Conservation (phyloP, 495 filamentous ascomycete species). For the Trichocladium uniseriatum region DNA sequence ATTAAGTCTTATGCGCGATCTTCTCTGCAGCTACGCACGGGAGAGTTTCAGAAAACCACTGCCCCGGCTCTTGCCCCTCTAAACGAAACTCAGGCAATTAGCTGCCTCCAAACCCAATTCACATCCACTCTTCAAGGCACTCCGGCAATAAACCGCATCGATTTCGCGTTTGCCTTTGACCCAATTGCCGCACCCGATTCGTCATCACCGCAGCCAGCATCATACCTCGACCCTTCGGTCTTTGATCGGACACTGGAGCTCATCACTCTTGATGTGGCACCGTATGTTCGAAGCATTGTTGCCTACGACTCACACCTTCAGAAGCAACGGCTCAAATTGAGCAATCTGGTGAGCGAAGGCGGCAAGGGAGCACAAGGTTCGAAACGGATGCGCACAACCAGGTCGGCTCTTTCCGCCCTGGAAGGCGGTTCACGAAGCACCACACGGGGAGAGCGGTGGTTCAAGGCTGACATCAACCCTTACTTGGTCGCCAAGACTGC, state of each 20-base stretch:
- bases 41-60: not conserved
- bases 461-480: constrained; percentile 56
- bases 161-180: constrained; percentile 47
- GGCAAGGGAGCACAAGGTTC: constrained; percentile 37
- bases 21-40: constrained; percentile 14
- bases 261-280: constrained; percentile 68
- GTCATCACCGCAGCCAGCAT: constrained; percentile 20
- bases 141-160: constrained; percentile 26
- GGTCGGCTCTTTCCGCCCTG: constrained; percentile 70
- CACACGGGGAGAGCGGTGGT: constrained; percentile 70
- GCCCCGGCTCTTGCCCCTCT: constrained; percentile 13
- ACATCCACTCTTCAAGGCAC: constrained; percentile 12
- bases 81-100: constrained; percentile 22
- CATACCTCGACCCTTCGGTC: constrained; percentile 46
- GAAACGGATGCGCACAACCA: constrained; percentile 65
- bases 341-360: constrained; percentile 49
- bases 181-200: constrained; percentile 44
- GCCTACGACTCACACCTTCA: constrained; percentile 62
- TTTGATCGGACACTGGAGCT: constrained; percentile 59
- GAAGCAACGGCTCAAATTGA: constrained; percentile 53
- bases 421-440: constrained; percentile 68
- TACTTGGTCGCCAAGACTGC: constrained; percentile 57
- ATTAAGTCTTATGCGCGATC: constrained; percentile 32
- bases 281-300: constrained; percentile 74
- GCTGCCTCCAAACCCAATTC: constrained; percentile 23